A percentile compares a stretch with the other conserved stretches of the same genome.
phyloP scores from a whole-genome alignment of 352 stramenopile species.

The Globisporangium acanthophoron region DNA sequence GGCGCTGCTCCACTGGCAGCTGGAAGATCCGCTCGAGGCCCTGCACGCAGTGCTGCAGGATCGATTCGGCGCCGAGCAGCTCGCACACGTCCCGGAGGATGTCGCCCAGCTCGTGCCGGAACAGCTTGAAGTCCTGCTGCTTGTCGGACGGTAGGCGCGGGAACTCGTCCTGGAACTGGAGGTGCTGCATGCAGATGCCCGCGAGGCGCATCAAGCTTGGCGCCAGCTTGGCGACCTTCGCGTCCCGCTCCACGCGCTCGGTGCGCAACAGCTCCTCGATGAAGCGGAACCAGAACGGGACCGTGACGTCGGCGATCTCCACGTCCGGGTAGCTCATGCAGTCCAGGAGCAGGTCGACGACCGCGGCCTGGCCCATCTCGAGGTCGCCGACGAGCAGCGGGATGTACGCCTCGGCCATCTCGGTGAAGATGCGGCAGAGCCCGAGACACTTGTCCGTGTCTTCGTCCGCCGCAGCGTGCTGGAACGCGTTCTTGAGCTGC shows the following conservation, averaged over 20 bases:
- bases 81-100: slow-evolving; percentile 78
- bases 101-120: slow-evolving; percentile 74
- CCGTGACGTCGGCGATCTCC: slow-evolving; percentile 81
- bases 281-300: slow-evolving; percentile 79
- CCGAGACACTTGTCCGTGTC: slow-evolving; percentile 72
- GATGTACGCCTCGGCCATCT: slow-evolving; percentile 87
- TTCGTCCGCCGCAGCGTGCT: slow-evolving; percentile 39
- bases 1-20: slow-evolving; percentile 27
- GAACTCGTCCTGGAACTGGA: slow-evolving; percentile 76
- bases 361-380: slow-evolving; percentile 44
- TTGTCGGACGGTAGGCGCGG: slow-evolving; percentile 56
- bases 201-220: slow-evolving; percentile 52
- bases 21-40: slow-evolving; percentile 68
- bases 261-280: slow-evolving; percentile 36
- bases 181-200: slow-evolving; percentile 72
- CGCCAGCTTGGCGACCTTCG: slow-evolving; percentile 36
- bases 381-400: slow-evolving; percentile 62
- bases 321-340: slow-evolving; percentile 79
- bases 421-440: slow-evolving; percentile 87
- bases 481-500: slow-evolving; percentile 52
- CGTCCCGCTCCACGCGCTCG: slow-evolving; percentile 6
- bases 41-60: slow-evolving; percentile 76
- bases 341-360: slow-evolving; percentile 85
- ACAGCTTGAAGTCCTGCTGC: slow-evolving; percentile 78
- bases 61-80: slow-evolving; percentile 56